Evolutionary conservation across 768 basidiomycete genomes (phyloP).

Genomic region (Leucogyrophana mollusca): DNA sequence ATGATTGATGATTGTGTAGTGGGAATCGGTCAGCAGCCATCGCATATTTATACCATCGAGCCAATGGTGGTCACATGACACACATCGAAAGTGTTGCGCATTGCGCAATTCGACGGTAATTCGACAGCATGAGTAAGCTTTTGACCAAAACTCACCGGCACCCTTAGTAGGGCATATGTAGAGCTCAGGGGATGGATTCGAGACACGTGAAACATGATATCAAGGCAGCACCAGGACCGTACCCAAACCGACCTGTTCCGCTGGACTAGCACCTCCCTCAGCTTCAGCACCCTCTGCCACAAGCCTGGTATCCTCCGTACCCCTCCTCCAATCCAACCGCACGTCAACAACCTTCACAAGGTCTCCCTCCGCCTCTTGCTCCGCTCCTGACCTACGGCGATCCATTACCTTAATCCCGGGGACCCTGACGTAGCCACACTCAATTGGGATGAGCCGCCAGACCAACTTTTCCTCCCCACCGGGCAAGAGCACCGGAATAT

Average conservation of each 20-base stretch:
- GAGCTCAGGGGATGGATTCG: too few relatives aligned
- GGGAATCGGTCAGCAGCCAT: too few relatives aligned
- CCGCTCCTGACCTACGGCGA: conserved; percentile 40
- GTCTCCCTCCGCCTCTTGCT: conserved; percentile 41
- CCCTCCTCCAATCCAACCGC: conserved; percentile 35
- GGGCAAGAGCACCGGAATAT: conserved; percentile 72
- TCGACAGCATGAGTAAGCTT: too few relatives aligned
- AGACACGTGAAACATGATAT: not conserved
- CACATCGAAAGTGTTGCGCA: too few relatives aligned
- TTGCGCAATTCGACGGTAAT: too few relatives aligned
- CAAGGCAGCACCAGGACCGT: conserved; percentile 20
- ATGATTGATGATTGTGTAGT: not conserved
- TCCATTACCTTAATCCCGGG: conserved; percentile 63
- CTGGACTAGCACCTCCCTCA: conserved; percentile 4
- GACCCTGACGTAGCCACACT: conserved; percentile 65
- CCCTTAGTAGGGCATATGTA: too few relatives aligned
- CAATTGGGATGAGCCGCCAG: conserved; percentile 73
- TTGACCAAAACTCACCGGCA: too few relatives aligned
- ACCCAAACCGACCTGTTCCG: not conserved
- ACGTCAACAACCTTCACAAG: conserved; percentile 55
- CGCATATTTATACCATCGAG: too few relatives aligned
- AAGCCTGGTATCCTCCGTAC: conserved; percentile 11
- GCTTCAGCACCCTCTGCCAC: conserved; percentile 9
- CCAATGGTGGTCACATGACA: too few relatives aligned
- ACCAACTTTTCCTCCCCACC: conserved; percentile 62